A percentile compares a stretch with the other conserved stretches of the same genome.
These are phyloP conservation scores for Aureobasidium subglaciale DNA, from an alignment of 2,329 filamentous ascomycete species.

Conservation along the genomic window DNA sequence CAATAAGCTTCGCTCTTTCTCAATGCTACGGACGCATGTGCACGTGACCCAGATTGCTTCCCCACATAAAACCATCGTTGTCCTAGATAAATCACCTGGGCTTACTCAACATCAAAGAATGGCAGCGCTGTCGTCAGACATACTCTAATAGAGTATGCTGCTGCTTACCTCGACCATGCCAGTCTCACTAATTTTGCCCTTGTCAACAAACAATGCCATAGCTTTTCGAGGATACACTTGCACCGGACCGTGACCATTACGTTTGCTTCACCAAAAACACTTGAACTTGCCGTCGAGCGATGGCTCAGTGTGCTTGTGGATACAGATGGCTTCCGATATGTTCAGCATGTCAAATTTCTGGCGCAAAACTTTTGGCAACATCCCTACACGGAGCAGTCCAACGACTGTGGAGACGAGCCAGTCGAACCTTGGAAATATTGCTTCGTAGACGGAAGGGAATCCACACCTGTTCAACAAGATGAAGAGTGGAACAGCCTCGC, in stretches of 20 bases:
- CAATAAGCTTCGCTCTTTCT: too few relatives aligned
- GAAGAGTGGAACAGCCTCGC: background rate
- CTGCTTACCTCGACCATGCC: background rate
- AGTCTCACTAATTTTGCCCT: background rate
- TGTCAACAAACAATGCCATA: background rate
- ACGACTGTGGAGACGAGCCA: background rate
- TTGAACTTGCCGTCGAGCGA: too few relatives aligned
- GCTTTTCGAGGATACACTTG: background rate
- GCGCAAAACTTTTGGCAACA: background rate
- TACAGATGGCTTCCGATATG: background rate
- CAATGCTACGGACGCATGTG: too few relatives aligned
- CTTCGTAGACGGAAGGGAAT: background rate
- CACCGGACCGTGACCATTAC: background rate
- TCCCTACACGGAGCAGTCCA: too few relatives aligned
- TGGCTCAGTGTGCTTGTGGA: too few relatives aligned
- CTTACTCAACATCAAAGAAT: background rate
- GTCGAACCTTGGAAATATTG: background rate
- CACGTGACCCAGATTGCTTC: too few relatives aligned
- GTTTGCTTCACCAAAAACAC: background rate
- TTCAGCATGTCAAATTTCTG: background rate
- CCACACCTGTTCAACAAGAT: background rate
- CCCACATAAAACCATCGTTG: background rate
- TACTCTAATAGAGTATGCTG: too few relatives aligned
- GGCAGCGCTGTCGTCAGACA: background rate
- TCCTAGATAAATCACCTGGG: background rate